Base-by-base conservation (phyloP, 1,139 yeast species). In the Suhomyces bolitotheri region DNA sequence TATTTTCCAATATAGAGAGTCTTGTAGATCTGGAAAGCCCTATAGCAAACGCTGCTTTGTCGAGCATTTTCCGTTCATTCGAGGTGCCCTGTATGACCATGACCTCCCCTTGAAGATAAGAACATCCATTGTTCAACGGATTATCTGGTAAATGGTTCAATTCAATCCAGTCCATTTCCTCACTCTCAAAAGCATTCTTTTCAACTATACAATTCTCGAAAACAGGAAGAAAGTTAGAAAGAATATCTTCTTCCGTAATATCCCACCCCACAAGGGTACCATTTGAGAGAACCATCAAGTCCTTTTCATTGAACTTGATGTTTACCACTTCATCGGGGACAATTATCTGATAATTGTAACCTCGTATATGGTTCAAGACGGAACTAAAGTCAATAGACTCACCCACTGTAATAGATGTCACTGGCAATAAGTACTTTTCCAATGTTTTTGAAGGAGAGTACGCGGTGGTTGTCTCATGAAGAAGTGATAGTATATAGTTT, bases 11-110 rank as follows among this genome's bases (percentile, higher is more conserved):
- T 1, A 88, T 80, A 0, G 95, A 89, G 31, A 89, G 66, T 50
- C 94, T 76, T 0, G 97, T 89, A 3, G 95, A 84, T 45, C 96
- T 64, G 0, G 96, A 84, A 25, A 89, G 63, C 0, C 96, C 97
- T 36, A 87, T 80, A 1, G 96, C 84, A 58, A 88, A 88, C 0
- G 97, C 96, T 3, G 92, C 87, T 62, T 83, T 87, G 52, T 88
- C 95, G 25, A 85, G 61, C 30, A 82, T 50, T 27, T 76, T 70
- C 40, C 76, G 71, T 14, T 69, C 65, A 2, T 56, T 52, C 6
- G 68, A 65, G 2, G 50, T 46, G 1, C 83, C 83, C 39, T 74
- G 77, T 12, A 87, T 69, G 15, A 82, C 70, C 41, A 87, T 76
- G 4, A 82, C 72, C 43, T 87, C 96, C 4, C 88, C 88, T 25